Percentiles rank a stretch among this genome's conserved stretches.
Conservation (phyloP, 2,329 filamentous ascomycete species). For the Hymenoscyphus infarciens region DNA sequence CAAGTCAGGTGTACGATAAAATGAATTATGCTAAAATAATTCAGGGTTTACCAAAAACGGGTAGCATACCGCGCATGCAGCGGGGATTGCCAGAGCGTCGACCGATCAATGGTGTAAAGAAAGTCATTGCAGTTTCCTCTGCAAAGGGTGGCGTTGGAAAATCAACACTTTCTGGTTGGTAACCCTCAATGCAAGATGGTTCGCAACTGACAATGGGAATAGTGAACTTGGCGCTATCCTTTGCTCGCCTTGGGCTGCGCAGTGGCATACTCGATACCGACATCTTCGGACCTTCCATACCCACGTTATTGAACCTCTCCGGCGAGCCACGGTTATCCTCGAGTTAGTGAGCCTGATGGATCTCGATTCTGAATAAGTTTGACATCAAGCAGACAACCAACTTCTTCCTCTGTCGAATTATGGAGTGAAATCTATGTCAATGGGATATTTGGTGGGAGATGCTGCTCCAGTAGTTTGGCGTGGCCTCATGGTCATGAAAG, state of each 20-base stretch:
- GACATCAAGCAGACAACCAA: constrained; percentile 59
- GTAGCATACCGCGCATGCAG: constrained; percentile 70
- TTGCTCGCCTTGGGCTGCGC: constrained; percentile 76
- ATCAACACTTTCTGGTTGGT: constrained; percentile 78
- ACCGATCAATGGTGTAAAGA: constrained; percentile 78
- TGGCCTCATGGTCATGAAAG: constrained; percentile 96
- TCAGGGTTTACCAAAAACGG: constrained; percentile 81
- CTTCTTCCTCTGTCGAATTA: constrained; percentile 89
- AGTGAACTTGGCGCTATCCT: constrained; percentile 81
- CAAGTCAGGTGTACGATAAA: too few species aligned
- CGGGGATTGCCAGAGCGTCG: constrained; percentile 77
- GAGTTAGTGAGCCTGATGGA: constrained; percentile 48
- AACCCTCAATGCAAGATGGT: background rate
- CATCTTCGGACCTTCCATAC: constrained; percentile 94
- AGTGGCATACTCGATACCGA: constrained; percentile 91
- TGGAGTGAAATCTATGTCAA: constrained; percentile 96
- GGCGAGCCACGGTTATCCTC: constrained; percentile 73
- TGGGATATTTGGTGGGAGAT: constrained; percentile 86
- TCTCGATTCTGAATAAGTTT: constrained; percentile 21
- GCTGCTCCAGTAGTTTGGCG: constrained; percentile 88
- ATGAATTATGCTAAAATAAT: background rate
- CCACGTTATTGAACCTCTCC: constrained; percentile 78
- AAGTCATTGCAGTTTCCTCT: constrained; percentile 94
- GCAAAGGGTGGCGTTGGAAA: constrained; percentile 99
- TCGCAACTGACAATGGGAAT: constrained; percentile 25